Percentiles rank a stretch among this genome's conserved stretches.
Evolutionary conservation across 495 filamentous ascomycete species (phyloP).

Genomic region (Rhypophila decipiens): DNA sequence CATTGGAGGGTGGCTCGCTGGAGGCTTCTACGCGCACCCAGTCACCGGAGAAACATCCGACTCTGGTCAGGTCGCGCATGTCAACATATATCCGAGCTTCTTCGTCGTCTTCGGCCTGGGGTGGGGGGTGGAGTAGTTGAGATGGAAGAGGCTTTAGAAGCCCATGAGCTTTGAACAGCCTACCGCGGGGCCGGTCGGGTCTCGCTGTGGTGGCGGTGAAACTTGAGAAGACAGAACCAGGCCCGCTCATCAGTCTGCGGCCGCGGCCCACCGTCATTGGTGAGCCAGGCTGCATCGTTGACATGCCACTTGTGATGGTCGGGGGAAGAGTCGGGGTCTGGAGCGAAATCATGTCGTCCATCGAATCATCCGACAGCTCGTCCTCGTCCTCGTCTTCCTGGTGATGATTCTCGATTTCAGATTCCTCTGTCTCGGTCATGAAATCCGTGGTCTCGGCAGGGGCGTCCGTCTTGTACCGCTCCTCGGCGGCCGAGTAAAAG

Average conservation of each 20-base stretch:
- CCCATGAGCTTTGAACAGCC: slow-evolving; percentile 70
- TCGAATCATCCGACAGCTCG: slow-evolving; percentile 64
- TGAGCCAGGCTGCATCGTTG: slow-evolving; percentile 63
- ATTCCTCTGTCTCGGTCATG: slow-evolving; percentile 40
- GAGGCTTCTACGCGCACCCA: slow-evolving; percentile 85
- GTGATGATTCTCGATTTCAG: slow-evolving; percentile 45
- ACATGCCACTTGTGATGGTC: slow-evolving; percentile 59
- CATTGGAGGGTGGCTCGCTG: slow-evolving; percentile 57
- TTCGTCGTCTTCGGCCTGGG: slow-evolving; percentile 67
- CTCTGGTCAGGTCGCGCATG: slow-evolving; percentile 71
- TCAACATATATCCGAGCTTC: slow-evolving; percentile 88
- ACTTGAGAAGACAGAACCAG: slow-evolving; percentile 77
- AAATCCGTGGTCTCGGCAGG: slow-evolving; percentile 36
- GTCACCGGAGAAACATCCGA: slow-evolving; percentile 94
- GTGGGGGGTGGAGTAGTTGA: slow-evolving; percentile 77
- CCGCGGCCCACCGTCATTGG: slow-evolving; percentile 57
- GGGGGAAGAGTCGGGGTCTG: slow-evolving; percentile 69
- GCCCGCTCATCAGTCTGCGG: slow-evolving; percentile 50
- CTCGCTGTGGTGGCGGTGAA: slow-evolving; percentile 74
- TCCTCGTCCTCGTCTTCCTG: slow-evolving; percentile 51
- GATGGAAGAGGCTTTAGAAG: slow-evolving; percentile 65
- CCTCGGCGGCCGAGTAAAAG: slow-evolving; percentile 83
- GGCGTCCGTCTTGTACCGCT: slow-evolving; percentile 45
- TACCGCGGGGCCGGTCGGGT: slow-evolving; percentile 51
- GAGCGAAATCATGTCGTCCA: slow-evolving; percentile 79